phyloP scores from a whole-genome alignment of 345 rosid species.

The Eucalyptus marginata region DNA sequence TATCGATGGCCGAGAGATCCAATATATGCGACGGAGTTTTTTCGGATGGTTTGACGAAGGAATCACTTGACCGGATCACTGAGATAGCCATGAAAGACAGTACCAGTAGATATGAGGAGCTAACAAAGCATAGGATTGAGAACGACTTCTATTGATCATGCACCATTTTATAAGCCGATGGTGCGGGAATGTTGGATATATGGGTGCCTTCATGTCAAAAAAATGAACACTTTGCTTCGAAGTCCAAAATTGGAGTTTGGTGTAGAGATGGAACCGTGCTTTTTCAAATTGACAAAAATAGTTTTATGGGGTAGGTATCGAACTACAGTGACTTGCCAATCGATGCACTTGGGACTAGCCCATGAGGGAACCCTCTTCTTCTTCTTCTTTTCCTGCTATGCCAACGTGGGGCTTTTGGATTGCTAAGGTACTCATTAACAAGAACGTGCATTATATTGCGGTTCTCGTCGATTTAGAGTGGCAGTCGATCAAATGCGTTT shows the following conservation, averaged over 20 bases:
- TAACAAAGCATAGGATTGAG: background rate
- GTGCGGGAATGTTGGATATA: background rate
- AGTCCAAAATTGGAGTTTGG: conserved; percentile 1
- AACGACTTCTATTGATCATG: background rate
- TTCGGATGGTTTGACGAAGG: conserved; percentile 20
- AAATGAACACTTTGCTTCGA: conserved; percentile 5
- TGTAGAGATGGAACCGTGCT: background rate
- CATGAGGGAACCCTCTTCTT: background rate
- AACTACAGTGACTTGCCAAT: background rate
- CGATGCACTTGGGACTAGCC: background rate
- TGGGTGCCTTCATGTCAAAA: background rate
- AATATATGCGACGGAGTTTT: conserved; percentile 17
- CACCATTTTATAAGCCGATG: background rate
- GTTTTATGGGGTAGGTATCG: background rate
- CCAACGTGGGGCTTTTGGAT: background rate
- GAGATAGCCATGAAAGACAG: conserved; percentile 16
- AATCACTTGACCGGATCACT: conserved; percentile 12
- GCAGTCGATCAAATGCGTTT: background rate
- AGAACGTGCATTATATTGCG: background rate
- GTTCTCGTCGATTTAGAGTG: background rate
- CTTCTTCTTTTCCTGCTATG: background rate
- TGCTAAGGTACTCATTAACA: background rate
- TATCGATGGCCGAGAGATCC: conserved; percentile 37
- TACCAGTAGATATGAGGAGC: background rate
- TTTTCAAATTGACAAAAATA: background rate